Evolutionary conservation across 352 stramenopile species (phyloP).

Genomic region (Phytophthora cactorum): DNA sequence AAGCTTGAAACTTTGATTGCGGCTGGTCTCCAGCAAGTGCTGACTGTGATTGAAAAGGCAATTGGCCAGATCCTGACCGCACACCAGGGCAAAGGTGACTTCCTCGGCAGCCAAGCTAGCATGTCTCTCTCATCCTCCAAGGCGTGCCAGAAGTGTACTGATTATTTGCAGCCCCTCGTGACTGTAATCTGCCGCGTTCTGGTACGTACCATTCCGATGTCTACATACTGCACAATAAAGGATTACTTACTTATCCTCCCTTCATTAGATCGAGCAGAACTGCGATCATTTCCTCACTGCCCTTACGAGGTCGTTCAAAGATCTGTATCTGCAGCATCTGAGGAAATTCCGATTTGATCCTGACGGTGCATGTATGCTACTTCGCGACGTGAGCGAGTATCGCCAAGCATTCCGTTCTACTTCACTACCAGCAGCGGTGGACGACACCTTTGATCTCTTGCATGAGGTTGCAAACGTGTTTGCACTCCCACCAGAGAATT

Average conservation of each 20-base stretch:
- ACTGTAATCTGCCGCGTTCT: constrained; percentile 53
- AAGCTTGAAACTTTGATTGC: constrained; percentile 68
- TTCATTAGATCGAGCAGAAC: constrained; percentile 61
- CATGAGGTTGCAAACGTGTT: constrained; percentile 86
- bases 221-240: not conserved
- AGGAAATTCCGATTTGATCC: constrained; percentile 83
- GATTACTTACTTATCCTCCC: too few relatives aligned
- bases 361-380: constrained; percentile 81
- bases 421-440: constrained; percentile 39
- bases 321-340: constrained; percentile 76
- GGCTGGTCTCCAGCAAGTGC: constrained; percentile 53
- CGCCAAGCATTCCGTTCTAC: constrained; percentile 64
- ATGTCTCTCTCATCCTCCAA: constrained; percentile 77
- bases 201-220: constrained; percentile 35
- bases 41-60: constrained; percentile 72
- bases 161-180: constrained; percentile 78
- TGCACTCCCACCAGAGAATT: constrained; percentile 74
- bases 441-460: constrained; percentile 78
- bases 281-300: constrained; percentile 64
- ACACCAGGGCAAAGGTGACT: constrained; percentile 78
- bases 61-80: constrained; percentile 53
- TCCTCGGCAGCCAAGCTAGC: constrained; percentile 75
- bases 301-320: constrained; percentile 68
- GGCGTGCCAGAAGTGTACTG: constrained; percentile 69
- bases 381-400: constrained; percentile 81